Percentiles rank a stretch among this genome's conserved stretches.
phyloP scores from a whole-genome alignment of 2,329 filamentous ascomycete genomes.

The Fusarium mundagurra region DNA sequence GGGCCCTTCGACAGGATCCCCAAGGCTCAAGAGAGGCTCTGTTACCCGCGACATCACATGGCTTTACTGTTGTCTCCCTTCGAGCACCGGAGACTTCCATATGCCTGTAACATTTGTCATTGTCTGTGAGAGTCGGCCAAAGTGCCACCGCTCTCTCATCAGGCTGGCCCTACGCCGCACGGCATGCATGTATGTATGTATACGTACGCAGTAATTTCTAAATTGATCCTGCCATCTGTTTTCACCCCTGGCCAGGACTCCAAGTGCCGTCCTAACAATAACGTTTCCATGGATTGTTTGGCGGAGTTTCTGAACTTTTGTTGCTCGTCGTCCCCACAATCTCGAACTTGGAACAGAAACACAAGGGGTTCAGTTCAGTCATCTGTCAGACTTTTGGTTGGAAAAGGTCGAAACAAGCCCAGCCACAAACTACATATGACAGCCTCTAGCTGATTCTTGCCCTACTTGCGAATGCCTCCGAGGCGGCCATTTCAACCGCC shows the following conservation, averaged over 20 bases:
- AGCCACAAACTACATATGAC: conserved; percentile 2
- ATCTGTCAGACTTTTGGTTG: conserved; percentile 8
- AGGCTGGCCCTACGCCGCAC: conserved; percentile 22
- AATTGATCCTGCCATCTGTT: conserved; percentile 15
- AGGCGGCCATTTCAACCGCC: not conserved
- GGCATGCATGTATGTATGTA: not conserved
- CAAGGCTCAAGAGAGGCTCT: conserved; percentile 11
- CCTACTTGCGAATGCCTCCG: not conserved
- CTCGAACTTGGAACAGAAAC: conserved; percentile 25
- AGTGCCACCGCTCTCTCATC: not conserved
- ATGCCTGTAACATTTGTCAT: conserved; percentile 5
- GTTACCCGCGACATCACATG: conserved; percentile 9
- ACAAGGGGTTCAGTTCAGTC: conserved; percentile 10
- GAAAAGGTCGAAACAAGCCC: conserved; percentile 20
- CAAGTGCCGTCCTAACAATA: conserved; percentile 31
- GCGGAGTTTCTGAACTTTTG: conserved; percentile 10
- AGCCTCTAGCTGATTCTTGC: not conserved
- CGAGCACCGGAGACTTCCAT: conserved; percentile 8
- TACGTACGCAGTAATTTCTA: conserved; percentile 4
- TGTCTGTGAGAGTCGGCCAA: conserved; percentile 10
- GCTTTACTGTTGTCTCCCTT: conserved; percentile 2
- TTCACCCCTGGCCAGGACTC: conserved; percentile 14
- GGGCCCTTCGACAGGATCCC: conserved; percentile 18
- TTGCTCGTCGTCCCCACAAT: conserved; percentile 27
- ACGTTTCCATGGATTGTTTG: conserved; percentile 16